phyloP scores from a whole-genome alignment of 352 stramenopile genomes.

The Aphanomyces cochlioides region DNA sequence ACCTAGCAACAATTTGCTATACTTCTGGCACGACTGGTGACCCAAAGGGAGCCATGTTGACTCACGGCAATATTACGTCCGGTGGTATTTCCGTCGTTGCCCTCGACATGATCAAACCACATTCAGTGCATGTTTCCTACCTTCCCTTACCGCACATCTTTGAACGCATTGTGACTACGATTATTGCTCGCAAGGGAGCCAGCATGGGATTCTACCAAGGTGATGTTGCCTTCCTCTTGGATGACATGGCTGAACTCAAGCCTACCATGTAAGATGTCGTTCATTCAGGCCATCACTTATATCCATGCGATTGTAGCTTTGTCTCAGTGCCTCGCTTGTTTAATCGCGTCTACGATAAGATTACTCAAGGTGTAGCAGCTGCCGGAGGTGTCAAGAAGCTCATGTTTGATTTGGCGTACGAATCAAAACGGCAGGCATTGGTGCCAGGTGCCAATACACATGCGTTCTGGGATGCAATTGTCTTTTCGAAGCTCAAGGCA shows the following conservation, averaged over 20 bases:
- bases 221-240: slow-evolving; percentile 65
- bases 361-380: slow-evolving; percentile 38
- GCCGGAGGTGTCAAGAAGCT: slow-evolving; percentile 73
- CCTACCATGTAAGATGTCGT: slow-evolving; percentile 78
- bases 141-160: slow-evolving; percentile 90
- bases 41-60: slow-evolving; percentile 51
- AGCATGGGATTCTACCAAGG: slow-evolving; percentile 83
- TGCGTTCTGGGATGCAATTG: slow-evolving; percentile 78
- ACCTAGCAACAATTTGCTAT: slow-evolving; percentile 59
- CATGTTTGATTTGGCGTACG: slow-evolving; percentile 68
- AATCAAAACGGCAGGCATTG: slow-evolving; percentile 55
- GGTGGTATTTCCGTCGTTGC: slow-evolving; percentile 37
- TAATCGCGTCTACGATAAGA: slow-evolving; percentile 90
- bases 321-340: slow-evolving; percentile 77
- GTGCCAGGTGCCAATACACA: slow-evolving; percentile 51
- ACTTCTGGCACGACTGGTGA: slow-evolving; percentile 48
- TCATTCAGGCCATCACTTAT: slow-evolving; percentile 35
- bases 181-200: slow-evolving; percentile 50
- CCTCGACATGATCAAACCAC: slow-evolving; percentile 25
- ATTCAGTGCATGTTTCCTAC: slow-evolving; percentile 77
- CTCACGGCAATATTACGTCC: slow-evolving; percentile 45
- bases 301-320: slow-evolving; percentile 38
- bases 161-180: slow-evolving; percentile 48
- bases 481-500: slow-evolving; percentile 84
- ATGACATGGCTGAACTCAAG: slow-evolving; percentile 74